Conservation (phyloP, 2,329 filamentous ascomycete genomes). For the Aspergillus fumigatiaffinis region DNA sequence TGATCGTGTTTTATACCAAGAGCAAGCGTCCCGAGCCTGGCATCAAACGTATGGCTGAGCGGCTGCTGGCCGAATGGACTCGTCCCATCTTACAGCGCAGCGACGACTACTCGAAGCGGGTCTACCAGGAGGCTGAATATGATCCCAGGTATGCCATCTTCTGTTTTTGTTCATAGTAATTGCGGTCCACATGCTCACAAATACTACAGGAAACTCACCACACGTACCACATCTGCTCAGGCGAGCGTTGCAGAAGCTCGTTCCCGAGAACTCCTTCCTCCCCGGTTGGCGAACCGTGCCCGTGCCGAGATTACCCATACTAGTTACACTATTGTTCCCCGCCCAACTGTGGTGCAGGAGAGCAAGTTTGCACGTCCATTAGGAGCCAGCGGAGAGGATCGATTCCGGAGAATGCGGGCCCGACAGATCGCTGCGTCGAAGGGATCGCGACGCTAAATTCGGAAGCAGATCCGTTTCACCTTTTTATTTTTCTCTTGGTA, state of each 20-base stretch:
- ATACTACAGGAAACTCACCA: constrained; percentile 32
- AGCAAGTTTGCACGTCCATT: constrained; percentile 45
- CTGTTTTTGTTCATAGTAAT: not conserved
- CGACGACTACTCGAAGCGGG: constrained; percentile 88
- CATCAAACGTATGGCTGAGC: constrained; percentile 92
- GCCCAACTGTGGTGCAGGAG: constrained; percentile 48
- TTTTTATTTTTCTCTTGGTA: not conserved
- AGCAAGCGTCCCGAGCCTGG: constrained; percentile 81
- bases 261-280: constrained; percentile 50
- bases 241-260: constrained; percentile 48
- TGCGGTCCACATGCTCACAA: constrained; percentile 4
- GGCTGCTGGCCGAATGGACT: constrained; percentile 92
- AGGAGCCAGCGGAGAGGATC: constrained; percentile 46
- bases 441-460: constrained; percentile 34
- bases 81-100: constrained; percentile 89
- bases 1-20: constrained; percentile 94
- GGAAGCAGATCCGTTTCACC: constrained; percentile 4
- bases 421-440: constrained; percentile 42
- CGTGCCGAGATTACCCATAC: constrained; percentile 56
- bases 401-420: constrained; percentile 47
- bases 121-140: constrained; percentile 55
- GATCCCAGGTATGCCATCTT: constrained; percentile 49
- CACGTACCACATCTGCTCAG: constrained; percentile 32
- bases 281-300: constrained; percentile 54
- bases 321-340: constrained; percentile 62